Conservation (phyloP, 768 basidiomycete species). For the Rhodotorula graminis region DNA sequence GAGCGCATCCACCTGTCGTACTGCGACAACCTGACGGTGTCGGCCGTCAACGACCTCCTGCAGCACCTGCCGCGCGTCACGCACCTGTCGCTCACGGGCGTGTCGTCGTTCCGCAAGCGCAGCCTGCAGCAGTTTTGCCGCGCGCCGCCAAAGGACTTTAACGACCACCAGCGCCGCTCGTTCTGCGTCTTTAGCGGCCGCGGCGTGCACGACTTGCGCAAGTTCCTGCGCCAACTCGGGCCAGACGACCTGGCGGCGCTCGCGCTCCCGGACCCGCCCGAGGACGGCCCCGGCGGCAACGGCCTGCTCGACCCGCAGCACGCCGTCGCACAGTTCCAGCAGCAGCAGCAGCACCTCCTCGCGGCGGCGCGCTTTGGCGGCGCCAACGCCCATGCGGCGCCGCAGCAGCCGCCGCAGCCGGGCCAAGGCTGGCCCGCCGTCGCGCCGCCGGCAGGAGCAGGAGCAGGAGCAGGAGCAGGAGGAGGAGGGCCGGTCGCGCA, state of each 20-base stretch:
- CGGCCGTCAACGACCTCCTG: constrained; percentile 83
- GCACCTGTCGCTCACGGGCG: constrained; percentile 95
- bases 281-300: neutral
- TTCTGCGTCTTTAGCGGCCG: constrained; percentile 97
- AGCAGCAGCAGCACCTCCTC: neutral
- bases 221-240: constrained; percentile 54
- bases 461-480: neutral
- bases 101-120: constrained; percentile 76
- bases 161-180: constrained; percentile 73
- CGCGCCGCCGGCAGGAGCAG: too few species aligned
- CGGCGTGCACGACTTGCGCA: constrained; percentile 75
- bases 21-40: constrained; percentile 88
- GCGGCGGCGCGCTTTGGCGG: neutral
- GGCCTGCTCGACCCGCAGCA: too few species aligned
- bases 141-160: constrained; percentile 82
- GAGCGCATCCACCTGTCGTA: constrained; percentile 97
- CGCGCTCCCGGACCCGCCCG: constrained; percentile 14
- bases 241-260: neutral
- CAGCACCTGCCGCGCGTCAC: constrained; percentile 83
- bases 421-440: too few species aligned
- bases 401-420: neutral
- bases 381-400: neutral
- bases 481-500: too few species aligned
- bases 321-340: too few species aligned
- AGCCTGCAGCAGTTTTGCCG: constrained; percentile 88